These are phyloP conservation scores for Boletellus dicymbophilus DNA, from an alignment of 1,284 basidiomycete species.

Conservation along the genomic window DNA sequence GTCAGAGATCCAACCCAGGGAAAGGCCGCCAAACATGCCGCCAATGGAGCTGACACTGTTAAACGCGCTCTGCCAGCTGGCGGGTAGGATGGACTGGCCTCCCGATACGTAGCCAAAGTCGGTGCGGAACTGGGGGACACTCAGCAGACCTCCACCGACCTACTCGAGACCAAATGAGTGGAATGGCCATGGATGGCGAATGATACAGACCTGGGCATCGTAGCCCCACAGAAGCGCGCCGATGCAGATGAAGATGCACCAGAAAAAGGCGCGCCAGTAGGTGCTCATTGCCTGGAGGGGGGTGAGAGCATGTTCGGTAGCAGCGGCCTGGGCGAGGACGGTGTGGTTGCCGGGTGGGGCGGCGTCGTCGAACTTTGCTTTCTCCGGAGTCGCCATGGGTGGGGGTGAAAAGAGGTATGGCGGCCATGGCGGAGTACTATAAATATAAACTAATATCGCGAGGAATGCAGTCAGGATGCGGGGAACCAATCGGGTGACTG, in stretches of 20 bases:
- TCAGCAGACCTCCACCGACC: conserved; percentile 26
- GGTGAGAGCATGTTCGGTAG: conserved; percentile 22
- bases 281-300: conserved; percentile 21
- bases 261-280: conserved; percentile 27
- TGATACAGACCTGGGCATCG: conserved; percentile 23
- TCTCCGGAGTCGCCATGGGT: background rate
- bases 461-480: too few species aligned
- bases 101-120: conserved; percentile 25
- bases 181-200: background rate
- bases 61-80: conserved; percentile 33
- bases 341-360: conserved; percentile 6
- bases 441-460: too few species aligned
- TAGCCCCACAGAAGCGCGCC: conserved; percentile 30
- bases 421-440: too few species aligned
- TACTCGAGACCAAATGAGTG: background rate
- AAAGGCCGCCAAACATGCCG: conserved; percentile 29
- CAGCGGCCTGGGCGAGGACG: conserved; percentile 25
- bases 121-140: conserved; percentile 27
- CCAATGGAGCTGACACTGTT: conserved; percentile 27
- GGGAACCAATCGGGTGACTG: too few species aligned
- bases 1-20: conserved; percentile 29
- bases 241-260: conserved; percentile 30
- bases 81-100: conserved; percentile 18
- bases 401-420: too few species aligned
- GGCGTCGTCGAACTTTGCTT: background rate